Evolutionary conservation across 176 grass and related monocot species (phyloP).

Genomic region (Aegilops umbellulata): DNA sequence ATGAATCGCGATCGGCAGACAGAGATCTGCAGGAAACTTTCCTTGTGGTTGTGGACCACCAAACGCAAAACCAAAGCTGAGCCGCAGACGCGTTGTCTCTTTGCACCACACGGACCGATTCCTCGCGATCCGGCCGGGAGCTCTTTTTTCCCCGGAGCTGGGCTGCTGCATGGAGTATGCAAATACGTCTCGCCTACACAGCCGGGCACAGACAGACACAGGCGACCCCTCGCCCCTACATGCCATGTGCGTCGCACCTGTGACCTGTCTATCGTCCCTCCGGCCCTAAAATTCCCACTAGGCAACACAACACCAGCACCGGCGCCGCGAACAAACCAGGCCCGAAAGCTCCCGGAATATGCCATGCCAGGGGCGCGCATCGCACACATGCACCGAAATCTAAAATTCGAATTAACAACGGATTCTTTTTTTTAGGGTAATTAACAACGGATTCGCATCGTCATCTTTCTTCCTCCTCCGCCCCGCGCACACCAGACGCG

Average conservation of each 20-base stretch:
- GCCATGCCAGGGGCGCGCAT: background rate
- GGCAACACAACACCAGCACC: too few relatives aligned
- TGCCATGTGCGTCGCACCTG: slow-evolving; percentile 47
- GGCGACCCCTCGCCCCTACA: background rate
- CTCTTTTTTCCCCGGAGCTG: background rate
- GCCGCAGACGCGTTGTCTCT: background rate
- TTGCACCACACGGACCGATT: background rate
- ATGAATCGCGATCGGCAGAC: background rate
- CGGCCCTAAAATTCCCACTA: too few relatives aligned
- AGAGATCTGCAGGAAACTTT: background rate
- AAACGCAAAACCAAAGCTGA: background rate
- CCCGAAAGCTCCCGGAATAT: background rate
- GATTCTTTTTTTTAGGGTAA: too few relatives aligned
- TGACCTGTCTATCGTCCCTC: background rate
- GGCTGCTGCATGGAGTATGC: background rate
- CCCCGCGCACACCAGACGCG: background rate
- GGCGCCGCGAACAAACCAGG: background rate
- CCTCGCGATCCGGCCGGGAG: background rate
- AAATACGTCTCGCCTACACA: background rate
- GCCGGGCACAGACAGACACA: background rate
- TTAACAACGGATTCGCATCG: background rate
- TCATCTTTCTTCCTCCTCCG: background rate
- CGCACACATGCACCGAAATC: background rate
- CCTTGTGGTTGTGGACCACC: background rate
- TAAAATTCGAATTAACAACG: background rate